Base-by-base conservation (phyloP, 306 rosid species). In the Prosopis cineraria region DNA sequence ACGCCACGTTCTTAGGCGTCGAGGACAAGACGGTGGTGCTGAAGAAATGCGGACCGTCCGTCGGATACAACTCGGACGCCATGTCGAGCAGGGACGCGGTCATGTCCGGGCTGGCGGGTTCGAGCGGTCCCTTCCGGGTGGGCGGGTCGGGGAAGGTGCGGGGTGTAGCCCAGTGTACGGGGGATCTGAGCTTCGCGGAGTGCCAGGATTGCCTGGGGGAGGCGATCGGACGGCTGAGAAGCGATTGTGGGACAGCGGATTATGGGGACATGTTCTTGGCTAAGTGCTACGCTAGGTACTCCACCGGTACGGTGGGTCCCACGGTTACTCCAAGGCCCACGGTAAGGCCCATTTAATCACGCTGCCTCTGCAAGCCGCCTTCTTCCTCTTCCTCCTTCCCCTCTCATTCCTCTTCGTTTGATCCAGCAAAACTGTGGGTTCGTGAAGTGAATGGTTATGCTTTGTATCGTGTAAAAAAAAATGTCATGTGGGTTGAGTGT, bases 1-100 rank as follows among this genome's bases (percentile, higher is more conserved):
- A 92, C 77, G 79, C 79, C 0, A 76, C 80, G 8, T 95, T 95
- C 30, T 43, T 95, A 2, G 98, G 98, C 0, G 87, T 74, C 36
- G 96, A 92, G 78, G 98, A 95, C 59, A 95, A 92, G 86, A 78
- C 91, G 1, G 86, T 95, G 52, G 92, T 87, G 77, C 25, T 91
- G 37, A 92, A 87, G 87, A 92, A 87, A 75, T 95, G 98, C 19
- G 98, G 98, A 43, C 87, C 95, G 3, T 87, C 94, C 0, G 71
- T 68, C 0, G 97, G 97, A 75, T 68, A 83, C 13, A 81, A 82
- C 37, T 43, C 71, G 5, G 90, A 91, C 7, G 81, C 87, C 22
- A 81, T 82, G 85, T 31, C 59, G 39, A 58, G 84, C 3, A 60
- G 88, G 66, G 98, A 91, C 31, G 87, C 89, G 0, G 95, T 91